A percentile compares a stretch with the other conserved stretches of the same genome.
Evolutionary conservation across 2,329 filamentous ascomycete species (phyloP).

Genomic region (Penicillium sumatraense): DNA sequence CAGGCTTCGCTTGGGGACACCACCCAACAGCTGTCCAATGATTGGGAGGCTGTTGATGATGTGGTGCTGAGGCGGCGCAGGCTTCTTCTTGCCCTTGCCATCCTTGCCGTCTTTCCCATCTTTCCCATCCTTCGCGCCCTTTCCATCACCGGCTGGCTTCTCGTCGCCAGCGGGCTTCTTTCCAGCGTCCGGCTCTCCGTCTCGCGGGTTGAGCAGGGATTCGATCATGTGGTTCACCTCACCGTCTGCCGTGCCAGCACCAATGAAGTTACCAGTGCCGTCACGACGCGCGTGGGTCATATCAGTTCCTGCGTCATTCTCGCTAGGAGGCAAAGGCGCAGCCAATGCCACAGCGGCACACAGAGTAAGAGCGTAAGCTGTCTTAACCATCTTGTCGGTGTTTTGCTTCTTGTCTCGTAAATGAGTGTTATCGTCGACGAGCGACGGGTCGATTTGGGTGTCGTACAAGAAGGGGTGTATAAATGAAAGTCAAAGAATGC

Average conservation of each 20-base stretch:
- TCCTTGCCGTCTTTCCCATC: neutral
- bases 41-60: constrained; percentile 5
- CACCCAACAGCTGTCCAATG: neutral
- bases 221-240: constrained; percentile 11
- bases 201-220: neutral
- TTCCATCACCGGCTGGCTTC: neutral
- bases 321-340: constrained; percentile 17
- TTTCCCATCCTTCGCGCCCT: neutral
- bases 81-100: constrained; percentile 3
- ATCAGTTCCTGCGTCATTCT: constrained; percentile 1
- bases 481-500: constrained; percentile 24
- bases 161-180: neutral
- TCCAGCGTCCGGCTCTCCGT: neutral
- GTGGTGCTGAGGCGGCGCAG: neutral
- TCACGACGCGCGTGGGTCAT: constrained; percentile 8
- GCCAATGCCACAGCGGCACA: constrained; percentile 30
- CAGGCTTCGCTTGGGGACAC: constrained; percentile 6
- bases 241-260: constrained; percentile 19
- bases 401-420: constrained; percentile 2
- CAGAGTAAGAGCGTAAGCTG: constrained; percentile 27
- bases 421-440: constrained; percentile 23
- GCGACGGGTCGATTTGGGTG: constrained; percentile 13
- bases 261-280: constrained; percentile 21
- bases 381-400: constrained; percentile 26
- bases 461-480: constrained; percentile 7